Base-by-base conservation (phyloP, 148 eudicot species). In the Nepenthes mirabilis region DNA sequence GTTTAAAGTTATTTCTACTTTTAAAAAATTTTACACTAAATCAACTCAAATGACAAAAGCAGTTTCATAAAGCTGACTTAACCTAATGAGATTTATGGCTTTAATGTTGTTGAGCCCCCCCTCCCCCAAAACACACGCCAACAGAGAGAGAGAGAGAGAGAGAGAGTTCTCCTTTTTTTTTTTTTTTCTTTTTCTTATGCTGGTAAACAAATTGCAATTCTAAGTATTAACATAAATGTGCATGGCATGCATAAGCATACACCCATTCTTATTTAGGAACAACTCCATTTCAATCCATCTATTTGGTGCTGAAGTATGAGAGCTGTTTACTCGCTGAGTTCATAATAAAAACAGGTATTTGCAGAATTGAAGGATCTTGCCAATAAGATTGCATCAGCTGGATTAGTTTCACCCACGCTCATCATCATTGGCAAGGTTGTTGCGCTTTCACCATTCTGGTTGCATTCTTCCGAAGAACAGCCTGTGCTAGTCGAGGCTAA, bases 351-450 rank as follows among this genome's bases (percentile, higher is more conserved):
- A 10, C 75, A 91, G 96, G 95, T 86, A 49, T 84, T 86, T 70
- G 80, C 99, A 52, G 75, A 86, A 70, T 70, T 93, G 59, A 72
- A 81, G 65, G 81, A 89, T 74, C 87, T 93, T 45, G 87, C 99
- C 36, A 77, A 73, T 35, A 67, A 75, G 70, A 93, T 89, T 34
- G 58, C 67, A 50, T 58, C 63, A 37, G 78, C 78, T 34, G 70
- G 83, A 61, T 80, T 93, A 52, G 75, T 80, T 10, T 93, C 99
- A 7, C 99, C 99, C 12, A 83, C 99, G 4, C 76, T 93, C 4
- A 81, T 93, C 72, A 73, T 93, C 57, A 89, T 94, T n/a, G 99
- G 99, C 59, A 94, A 80, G 65, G 99, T 89, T 43, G 95, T 94
- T 52, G 74, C 97, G 37, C 97, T 94, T 43, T 94, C 99, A 37